Base-by-base conservation (phyloP, 306 rosid species). In the Gleditsia sinensis region DNA sequence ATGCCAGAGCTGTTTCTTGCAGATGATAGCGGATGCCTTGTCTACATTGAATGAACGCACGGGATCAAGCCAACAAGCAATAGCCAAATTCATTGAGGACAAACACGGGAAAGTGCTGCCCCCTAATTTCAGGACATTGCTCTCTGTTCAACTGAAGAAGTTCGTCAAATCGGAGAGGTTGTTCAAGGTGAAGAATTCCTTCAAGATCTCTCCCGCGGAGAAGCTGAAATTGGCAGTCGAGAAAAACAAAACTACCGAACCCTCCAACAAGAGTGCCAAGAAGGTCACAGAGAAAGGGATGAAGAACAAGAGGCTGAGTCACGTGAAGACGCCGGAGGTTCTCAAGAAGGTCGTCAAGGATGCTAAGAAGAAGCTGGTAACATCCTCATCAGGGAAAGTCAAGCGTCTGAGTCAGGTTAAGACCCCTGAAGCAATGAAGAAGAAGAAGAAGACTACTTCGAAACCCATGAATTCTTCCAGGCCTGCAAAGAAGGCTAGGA, bases 391-490 rank as follows among this genome's bases (percentile, higher is more conserved):
- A 3, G 62, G 37, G 17, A 80, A 59, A 59, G 34, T 74, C 59
- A 74, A 80, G 72, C 43, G 64, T 32, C 64, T 80, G 57, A 74
- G 72, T 39, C 67, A 67, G 46, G 61, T 80, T 28, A 80, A 67
- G 60, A 80, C 83, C 6, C 83, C 83, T 14, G 80, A 80, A 28
- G 76, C 67, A n/a, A 48, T 67, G 79, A 74, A 67, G 79, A 68
- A 14, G 51, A 63, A 78, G 50, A 54, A 74, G 59, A 72, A 66
- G 67, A 32, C 19, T 33, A 25, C 61, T 16, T 20, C 77, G 32
- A 78, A 17, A 8, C 71, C 65, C 37, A 10, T 20, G 6, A 32
- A 4, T 12, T 28, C 83, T 56, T 30, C 83, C 2, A 72, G 74
- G 56, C 69, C 69, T 16, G 54, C 14, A 5, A 79, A 2, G 67